Evolutionary conservation across 2,329 filamentous ascomycete genomes (phyloP), one percentile per base, ranked within the genome.

Genomic region (Paraphaeosphaeria sporulosa): DNA sequence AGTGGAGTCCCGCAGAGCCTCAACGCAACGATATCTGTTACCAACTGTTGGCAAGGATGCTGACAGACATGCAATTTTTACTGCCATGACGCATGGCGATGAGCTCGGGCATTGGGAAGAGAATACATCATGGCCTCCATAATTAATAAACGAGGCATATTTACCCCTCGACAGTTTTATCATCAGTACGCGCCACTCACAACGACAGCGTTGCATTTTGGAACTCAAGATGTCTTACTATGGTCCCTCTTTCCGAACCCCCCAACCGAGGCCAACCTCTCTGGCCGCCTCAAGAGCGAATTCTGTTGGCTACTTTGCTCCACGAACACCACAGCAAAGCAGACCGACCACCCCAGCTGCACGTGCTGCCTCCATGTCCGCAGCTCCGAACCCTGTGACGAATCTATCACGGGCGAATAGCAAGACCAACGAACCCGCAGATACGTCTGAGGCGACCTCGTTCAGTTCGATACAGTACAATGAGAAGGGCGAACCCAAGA

Each of bases 401-500:
- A 55, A 60, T 13, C 34, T 62, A 10, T 64, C 60, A 17, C 53
- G 60, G 21, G 54, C 60, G 17, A 59, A 59, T 49, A 64, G 63
- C 55, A 57, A 54, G 23, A 50, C 38, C 19, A 38, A 60, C 5
- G 25, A 54, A 21, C 4, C 12, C 2, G 4, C 13, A 13, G 54
- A 55, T 25, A 38, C 40, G 1, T 46, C 42, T 0, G 38, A 58
- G 10, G 53, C 40, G 2, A 57, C 58, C 27, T 42, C 59, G 23
- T 3, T 56, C 23, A 67, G 63, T 52, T 69, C 66, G 0, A 65
- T 66, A 47, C 40, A 64, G 8, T 12, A 63, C 10, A 71, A 71
- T 44, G 69, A 69, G 17, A 71, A 71, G 58, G 67, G 68, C 48
- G 68, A 71, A 23, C 62, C 58, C 10, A 57, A 66, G 55, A 65